phyloP scores from a whole-genome alignment of 129 eudicot species.

The Flaveria trinervia region DNA sequence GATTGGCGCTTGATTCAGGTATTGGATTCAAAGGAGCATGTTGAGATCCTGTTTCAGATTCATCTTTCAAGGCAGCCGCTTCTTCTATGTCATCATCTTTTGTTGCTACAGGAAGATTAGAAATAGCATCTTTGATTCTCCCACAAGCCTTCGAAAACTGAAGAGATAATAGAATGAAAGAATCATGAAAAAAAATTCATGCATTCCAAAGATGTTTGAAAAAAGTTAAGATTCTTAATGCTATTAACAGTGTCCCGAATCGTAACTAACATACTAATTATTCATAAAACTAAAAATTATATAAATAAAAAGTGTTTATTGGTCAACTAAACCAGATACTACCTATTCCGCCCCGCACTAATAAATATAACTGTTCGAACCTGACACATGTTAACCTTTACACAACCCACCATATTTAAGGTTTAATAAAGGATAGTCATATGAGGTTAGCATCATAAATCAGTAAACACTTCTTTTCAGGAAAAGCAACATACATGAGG shows the following conservation, averaged over 20 bases:
- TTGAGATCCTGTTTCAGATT: constrained; percentile 37
- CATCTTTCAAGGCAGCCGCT: constrained; percentile 70
- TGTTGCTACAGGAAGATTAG: constrained; percentile 79
- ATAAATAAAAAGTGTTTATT: neutral
- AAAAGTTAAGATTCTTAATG: neutral
- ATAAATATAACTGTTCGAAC: neutral
- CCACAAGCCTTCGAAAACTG: constrained; percentile 94
- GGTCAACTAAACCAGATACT: neutral
- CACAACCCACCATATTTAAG: neutral
- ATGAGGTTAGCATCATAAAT: neutral
- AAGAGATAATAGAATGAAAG: constrained; percentile 4
- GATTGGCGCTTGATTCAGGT: constrained; percentile 30
- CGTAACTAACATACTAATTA: neutral
- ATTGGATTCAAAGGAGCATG: constrained; percentile 35
- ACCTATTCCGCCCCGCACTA: neutral
- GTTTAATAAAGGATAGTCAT: neutral
- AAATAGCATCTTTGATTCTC: constrained; percentile 73
- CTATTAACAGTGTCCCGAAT: neutral
- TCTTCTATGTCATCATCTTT: constrained; percentile 85
- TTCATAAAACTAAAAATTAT: neutral
- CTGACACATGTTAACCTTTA: neutral
- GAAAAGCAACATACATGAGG: too few species aligned
- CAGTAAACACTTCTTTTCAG: too few species aligned
- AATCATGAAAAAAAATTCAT: neutral
- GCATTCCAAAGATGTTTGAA: neutral